Evolutionary conservation across 2,329 filamentous ascomycete genomes (phyloP).

Genomic region (Diaporthe citriasiana): DNA sequence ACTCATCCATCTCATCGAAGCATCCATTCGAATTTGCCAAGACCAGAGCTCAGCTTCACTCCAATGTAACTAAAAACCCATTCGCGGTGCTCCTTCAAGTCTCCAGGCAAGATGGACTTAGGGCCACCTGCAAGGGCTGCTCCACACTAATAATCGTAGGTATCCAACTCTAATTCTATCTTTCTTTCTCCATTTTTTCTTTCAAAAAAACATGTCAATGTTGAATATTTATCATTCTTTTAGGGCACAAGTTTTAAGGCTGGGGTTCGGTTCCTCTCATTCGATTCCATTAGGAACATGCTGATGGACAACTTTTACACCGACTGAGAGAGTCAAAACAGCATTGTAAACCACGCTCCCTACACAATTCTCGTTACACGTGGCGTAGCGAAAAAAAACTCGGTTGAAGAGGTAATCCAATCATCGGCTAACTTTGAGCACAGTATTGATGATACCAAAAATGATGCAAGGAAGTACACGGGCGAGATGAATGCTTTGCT

Average conservation of each 20-base stretch:
- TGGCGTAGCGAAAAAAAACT: background rate
- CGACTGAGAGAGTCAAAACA: slow-evolving; percentile 3
- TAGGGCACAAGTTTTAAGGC: slow-evolving; percentile 62
- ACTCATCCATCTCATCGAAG: background rate
- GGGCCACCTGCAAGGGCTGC: background rate
- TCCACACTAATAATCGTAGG: background rate
- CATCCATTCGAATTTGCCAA: slow-evolving; percentile 8
- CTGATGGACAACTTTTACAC: slow-evolving; percentile 61
- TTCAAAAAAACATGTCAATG: background rate
- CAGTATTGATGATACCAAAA: slow-evolving; percentile 1
- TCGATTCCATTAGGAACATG: slow-evolving; percentile 73
- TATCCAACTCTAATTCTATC: background rate
- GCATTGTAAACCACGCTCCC: background rate
- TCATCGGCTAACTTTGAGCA: background rate
- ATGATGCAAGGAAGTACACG: background rate
- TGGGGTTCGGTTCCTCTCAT: slow-evolving; percentile 75
- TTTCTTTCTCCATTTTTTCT: background rate
- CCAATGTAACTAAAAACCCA: background rate
- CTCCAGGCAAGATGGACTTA: background rate
- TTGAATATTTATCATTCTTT: background rate
- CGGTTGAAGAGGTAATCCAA: background rate
- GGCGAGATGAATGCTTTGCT: background rate
- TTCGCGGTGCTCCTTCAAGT: slow-evolving; percentile 3
- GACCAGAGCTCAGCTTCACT: slow-evolving; percentile 10
- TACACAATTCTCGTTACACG: background rate